Percentiles rank a stretch among this genome's conserved stretches.
These are phyloP conservation scores for Silene conica DNA, from an alignment of 148 eudicot species.

Conservation along the genomic window DNA sequence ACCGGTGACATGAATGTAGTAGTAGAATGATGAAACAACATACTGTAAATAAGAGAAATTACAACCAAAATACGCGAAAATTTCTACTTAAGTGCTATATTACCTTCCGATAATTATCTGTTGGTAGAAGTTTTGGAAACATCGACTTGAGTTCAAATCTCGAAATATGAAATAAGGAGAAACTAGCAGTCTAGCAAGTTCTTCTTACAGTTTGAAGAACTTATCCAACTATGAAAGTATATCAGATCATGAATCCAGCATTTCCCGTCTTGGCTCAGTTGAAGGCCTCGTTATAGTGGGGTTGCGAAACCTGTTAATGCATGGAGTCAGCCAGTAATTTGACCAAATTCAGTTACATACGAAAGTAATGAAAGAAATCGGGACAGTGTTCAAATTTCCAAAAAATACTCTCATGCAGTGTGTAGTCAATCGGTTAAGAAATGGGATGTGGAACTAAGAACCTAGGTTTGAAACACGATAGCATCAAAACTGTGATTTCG, in stretches of 20 bases:
- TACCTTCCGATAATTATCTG: slow-evolving; percentile 4
- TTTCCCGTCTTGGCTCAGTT: neutral
- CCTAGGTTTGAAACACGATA: neutral
- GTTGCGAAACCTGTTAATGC: slow-evolving; percentile 52
- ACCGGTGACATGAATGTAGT: neutral
- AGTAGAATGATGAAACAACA: neutral
- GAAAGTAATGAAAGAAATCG: neutral
- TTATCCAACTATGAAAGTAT: slow-evolving; percentile 18
- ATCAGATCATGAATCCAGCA: slow-evolving; percentile 2
- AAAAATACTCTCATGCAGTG: no score
- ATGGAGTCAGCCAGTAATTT: slow-evolving; percentile 2
- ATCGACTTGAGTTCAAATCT: slow-evolving; percentile 16
- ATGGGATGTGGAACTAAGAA: neutral
- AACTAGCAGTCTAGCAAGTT: slow-evolving; percentile 7
- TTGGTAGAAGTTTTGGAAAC: slow-evolving; percentile 10
- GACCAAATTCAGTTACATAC: neutral
- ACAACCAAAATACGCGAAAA: neutral
- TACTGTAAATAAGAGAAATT: neutral
- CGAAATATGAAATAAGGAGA: neutral
- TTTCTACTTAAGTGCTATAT: neutral
- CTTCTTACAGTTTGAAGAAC: slow-evolving; percentile 11
- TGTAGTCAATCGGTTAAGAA: neutral
- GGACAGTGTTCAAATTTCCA: no score
- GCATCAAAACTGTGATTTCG: neutral
- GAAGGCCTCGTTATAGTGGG: slow-evolving; percentile 52